phyloP scores from a whole-genome alignment of 2,329 filamentous ascomycete genomes.

The Diaporthe sp. region DNA sequence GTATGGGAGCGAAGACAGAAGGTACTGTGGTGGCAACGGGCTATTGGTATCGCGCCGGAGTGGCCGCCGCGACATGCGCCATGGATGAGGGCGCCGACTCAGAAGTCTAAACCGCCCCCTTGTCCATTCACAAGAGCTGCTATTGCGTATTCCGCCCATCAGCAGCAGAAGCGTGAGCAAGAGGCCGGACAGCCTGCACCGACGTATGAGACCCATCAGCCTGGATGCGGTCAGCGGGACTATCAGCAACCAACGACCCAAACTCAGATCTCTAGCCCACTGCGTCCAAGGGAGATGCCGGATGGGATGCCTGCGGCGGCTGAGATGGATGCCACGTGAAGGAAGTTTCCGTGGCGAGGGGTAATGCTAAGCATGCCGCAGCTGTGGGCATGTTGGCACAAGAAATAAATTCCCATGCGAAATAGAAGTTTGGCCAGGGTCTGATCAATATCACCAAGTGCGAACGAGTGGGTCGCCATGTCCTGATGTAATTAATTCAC shows the following conservation, averaged over 20 bases:
- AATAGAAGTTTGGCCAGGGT: too few species aligned
- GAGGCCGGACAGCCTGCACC: not conserved
- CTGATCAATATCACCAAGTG: too few species aligned
- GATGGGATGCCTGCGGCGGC: constrained; percentile 31
- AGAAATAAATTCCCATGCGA: not conserved
- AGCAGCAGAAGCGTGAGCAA: not conserved
- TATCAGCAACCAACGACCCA: not conserved
- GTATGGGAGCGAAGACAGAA: constrained; percentile 32
- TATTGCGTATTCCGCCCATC: not conserved
- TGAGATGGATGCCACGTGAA: constrained; percentile 27
- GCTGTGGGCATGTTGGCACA: not conserved
- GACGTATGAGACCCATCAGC: not conserved
- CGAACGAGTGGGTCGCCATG: not conserved
- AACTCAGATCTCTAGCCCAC: not conserved
- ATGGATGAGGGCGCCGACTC: not conserved
- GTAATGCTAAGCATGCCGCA: too few species aligned
- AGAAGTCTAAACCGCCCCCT: not conserved
- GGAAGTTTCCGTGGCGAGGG: too few species aligned
- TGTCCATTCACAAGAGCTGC: constrained; percentile 2
- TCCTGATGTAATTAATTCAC: not conserved
- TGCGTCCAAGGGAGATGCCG: constrained; percentile 4
- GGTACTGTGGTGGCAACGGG: constrained; percentile 14
- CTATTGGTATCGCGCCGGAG: not conserved
- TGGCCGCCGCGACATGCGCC: not conserved
- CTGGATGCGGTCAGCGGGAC: too few species aligned